These are phyloP conservation scores for Odonthalia washingtoniensis DNA, from an alignment of 31 red algal species.

Conservation along the genomic window DNA sequence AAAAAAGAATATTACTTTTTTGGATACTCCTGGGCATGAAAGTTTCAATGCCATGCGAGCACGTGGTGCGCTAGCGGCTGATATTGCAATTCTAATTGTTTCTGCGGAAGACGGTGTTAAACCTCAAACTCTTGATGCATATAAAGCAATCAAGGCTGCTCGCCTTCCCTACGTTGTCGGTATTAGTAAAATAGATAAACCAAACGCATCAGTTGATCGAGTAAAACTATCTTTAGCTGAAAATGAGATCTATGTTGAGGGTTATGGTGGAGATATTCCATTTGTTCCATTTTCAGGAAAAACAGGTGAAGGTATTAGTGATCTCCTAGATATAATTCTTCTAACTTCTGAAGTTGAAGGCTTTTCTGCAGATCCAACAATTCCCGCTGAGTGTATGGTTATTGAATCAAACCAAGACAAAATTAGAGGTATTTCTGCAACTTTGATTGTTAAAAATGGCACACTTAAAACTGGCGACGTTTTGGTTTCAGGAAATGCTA, in stretches of 20 bases:
- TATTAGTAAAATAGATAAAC: conserved; percentile 77
- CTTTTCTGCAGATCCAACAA: neutral
- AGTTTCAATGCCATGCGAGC: conserved; percentile 73
- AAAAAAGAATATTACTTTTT: conserved; percentile 58
- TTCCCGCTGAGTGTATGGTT: conserved; percentile 2
- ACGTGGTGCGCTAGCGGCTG: conserved; percentile 72
- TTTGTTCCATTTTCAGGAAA: conserved; percentile 53
- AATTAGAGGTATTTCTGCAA: neutral
- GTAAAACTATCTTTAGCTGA: conserved; percentile 29
- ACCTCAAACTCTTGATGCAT: conserved; percentile 73
- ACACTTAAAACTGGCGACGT: conserved; percentile 6
- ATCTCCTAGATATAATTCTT: conserved; percentile 3
- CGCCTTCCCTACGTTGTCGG: conserved; percentile 70
- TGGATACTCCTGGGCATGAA: conserved; percentile 85
- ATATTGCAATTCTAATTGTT: conserved; percentile 82
- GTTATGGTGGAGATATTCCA: conserved; percentile 53
- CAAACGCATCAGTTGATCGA: conserved; percentile 2
- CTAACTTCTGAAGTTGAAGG: conserved; percentile 6
- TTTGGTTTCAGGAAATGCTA: conserved; percentile 17
- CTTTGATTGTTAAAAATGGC: conserved; percentile 24
- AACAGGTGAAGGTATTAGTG: conserved; percentile 54
- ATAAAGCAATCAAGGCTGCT: conserved; percentile 50
- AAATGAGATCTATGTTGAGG: conserved; percentile 50
- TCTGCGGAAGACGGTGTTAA: conserved; percentile 80
- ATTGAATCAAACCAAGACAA: conserved; percentile 14